Evolutionary conservation across 2,329 filamentous ascomycete genomes (phyloP).

Genomic region (Zarea fungicola): DNA sequence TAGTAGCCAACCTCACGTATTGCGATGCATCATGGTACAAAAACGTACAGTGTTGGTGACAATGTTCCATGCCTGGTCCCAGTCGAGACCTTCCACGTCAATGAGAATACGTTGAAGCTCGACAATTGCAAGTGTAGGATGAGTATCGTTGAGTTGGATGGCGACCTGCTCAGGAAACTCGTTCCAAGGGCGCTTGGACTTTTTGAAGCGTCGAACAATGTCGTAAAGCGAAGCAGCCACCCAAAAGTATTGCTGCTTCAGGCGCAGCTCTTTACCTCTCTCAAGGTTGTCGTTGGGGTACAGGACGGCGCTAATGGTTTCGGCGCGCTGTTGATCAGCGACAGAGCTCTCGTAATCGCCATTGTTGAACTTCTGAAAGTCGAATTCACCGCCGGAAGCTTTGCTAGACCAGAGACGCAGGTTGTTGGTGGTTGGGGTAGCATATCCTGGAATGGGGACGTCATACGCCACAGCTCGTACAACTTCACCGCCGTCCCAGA

Average conservation of each 20-base stretch:
- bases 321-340: constrained; percentile 95
- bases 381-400: constrained; percentile 92
- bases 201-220: constrained; percentile 97
- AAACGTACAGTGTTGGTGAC: constrained; percentile 55
- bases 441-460: constrained; percentile 85
- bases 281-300: constrained; percentile 98
- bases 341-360: constrained; percentile 98
- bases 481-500: constrained; percentile 90
- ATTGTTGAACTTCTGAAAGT: constrained; percentile 99
- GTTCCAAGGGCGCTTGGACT: constrained; percentile 83
- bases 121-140: constrained; percentile 92
- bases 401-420: constrained; percentile 96
- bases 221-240: constrained; percentile 94
- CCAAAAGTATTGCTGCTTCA: constrained; percentile 99
- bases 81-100: constrained; percentile 84
- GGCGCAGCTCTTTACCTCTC: constrained; percentile 87
- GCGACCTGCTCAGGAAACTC: constrained; percentile 93
- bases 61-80: constrained; percentile 87
- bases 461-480: constrained; percentile 93
- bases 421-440: constrained; percentile 90
- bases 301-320: constrained; percentile 94
- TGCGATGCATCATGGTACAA: not conserved
- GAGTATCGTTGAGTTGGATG: constrained; percentile 97
- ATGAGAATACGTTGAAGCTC: constrained; percentile 90
- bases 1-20: too few species aligned